Evolutionary conservation across 352 stramenopile species (phyloP).

Genomic region (Phytopythium sindhum): DNA sequence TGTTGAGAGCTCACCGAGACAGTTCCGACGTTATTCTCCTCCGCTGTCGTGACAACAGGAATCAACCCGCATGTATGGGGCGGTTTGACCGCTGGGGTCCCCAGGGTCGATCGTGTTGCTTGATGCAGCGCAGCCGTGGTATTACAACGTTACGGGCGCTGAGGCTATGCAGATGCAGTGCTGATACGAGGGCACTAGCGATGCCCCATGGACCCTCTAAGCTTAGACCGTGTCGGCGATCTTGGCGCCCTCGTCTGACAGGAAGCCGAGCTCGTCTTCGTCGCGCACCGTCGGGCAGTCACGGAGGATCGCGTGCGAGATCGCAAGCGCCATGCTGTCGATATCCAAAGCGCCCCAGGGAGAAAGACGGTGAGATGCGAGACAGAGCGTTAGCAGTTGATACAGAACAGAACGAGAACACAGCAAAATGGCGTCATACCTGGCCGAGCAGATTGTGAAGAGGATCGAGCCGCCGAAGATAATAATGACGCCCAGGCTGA

Average conservation of each 20-base stretch:
- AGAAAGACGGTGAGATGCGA: neutral
- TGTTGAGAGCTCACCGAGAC: neutral
- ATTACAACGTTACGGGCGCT: neutral
- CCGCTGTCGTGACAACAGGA: neutral
- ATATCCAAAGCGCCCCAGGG: neutral
- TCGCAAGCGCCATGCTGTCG: slow-evolving; percentile 60
- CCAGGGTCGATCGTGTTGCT: neutral
- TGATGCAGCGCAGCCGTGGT: neutral
- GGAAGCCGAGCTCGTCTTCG: slow-evolving; percentile 80
- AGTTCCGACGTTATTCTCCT: neutral
- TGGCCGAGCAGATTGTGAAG: slow-evolving; percentile 84
- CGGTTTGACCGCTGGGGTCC: too few species aligned
- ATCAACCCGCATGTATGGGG: too few species aligned
- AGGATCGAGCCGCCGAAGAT: slow-evolving; percentile 84
- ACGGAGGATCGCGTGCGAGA: slow-evolving; percentile 76
- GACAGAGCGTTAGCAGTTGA: neutral
- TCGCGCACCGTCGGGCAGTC: slow-evolving; percentile 71
- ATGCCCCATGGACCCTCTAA: slow-evolving; percentile 9
- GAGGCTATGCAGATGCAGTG: neutral
- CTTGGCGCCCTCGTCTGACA: slow-evolving; percentile 58
- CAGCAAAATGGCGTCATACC: slow-evolving; percentile 29
- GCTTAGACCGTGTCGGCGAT: slow-evolving; percentile 71
- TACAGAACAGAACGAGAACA: neutral
- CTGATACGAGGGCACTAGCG: slow-evolving; percentile 7
- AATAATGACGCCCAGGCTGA: slow-evolving; percentile 71